These are phyloP conservation scores for Paraphoma chrysanthemicola DNA, from an alignment of 2,329 filamentous ascomycete genomes.

Conservation along the genomic window DNA sequence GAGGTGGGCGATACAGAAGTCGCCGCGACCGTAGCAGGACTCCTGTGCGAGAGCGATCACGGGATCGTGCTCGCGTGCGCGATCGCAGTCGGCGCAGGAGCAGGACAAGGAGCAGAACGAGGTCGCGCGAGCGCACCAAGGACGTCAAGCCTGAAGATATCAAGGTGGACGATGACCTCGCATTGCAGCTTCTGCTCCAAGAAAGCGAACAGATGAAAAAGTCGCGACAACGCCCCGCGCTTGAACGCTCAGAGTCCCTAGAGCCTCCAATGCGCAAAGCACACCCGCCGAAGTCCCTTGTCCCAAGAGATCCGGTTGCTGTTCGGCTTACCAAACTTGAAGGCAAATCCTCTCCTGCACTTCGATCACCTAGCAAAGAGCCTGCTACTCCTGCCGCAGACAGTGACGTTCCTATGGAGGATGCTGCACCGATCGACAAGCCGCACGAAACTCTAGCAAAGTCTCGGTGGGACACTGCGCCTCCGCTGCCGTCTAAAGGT, in stretches of 20 bases:
- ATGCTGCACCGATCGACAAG: constrained; percentile 27
- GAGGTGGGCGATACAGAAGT: constrained; percentile 47
- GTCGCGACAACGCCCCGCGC: constrained; percentile 42
- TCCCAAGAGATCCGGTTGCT: constrained; percentile 42
- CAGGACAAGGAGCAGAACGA: constrained; percentile 25
- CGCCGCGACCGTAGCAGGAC: constrained; percentile 36
- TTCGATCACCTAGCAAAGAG: constrained; percentile 34
- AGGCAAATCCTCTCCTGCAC: constrained; percentile 32
- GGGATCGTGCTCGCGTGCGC: constrained; percentile 31
- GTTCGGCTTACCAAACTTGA: constrained; percentile 39
- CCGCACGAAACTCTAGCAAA: constrained; percentile 16
- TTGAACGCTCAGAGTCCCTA: constrained; percentile 48
- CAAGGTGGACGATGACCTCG: constrained; percentile 48
- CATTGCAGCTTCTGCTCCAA: constrained; percentile 42
- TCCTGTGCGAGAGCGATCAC: constrained; percentile 26
- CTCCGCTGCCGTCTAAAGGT: constrained; percentile 25
- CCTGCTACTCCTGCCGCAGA: constrained; percentile 24
- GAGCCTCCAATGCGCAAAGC: constrained; percentile 48
- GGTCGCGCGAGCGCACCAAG: constrained; percentile 31
- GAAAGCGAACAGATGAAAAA: constrained; percentile 49
- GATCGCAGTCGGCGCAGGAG: constrained; percentile 32
- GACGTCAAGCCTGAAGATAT: constrained; percentile 41
- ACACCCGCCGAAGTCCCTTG: constrained; percentile 43
- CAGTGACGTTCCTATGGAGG: constrained; percentile 37
- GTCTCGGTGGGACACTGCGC: constrained; percentile 36